Conservation (phyloP, 495 filamentous ascomycete species). For the Hypoxylon lienhwacheense region DNA sequence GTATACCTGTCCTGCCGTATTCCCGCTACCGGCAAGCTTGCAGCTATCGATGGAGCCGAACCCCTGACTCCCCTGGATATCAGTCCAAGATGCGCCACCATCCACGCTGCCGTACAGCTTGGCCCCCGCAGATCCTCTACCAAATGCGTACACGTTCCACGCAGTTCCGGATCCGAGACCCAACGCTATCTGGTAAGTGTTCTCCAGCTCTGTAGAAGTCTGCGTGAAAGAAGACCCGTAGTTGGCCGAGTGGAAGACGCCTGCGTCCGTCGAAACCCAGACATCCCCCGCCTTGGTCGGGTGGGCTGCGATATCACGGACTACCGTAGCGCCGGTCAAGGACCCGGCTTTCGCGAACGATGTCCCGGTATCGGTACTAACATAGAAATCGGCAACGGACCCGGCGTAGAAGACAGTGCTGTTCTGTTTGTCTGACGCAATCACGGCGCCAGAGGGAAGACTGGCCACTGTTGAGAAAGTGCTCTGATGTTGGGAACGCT, state of each 20-base stretch:
- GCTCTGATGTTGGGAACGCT: constrained; percentile 46
- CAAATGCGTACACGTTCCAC: constrained; percentile 56
- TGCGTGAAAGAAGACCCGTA: constrained; percentile 51
- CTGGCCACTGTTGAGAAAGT: constrained; percentile 49
- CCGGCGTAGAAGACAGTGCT: constrained; percentile 57
- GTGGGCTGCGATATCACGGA: constrained; percentile 54
- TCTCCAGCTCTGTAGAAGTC: constrained; percentile 41
- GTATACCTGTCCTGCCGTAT: constrained; percentile 55
- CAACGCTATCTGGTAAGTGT: constrained; percentile 52
- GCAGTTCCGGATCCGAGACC: constrained; percentile 40
- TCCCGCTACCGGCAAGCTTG: constrained; percentile 52
- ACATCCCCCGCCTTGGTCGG: constrained; percentile 55
- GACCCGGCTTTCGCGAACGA: constrained; percentile 46
- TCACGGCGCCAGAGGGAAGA: constrained; percentile 48
- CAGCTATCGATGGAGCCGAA: constrained; percentile 54
- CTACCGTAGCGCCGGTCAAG: constrained; percentile 42
- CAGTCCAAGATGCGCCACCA: constrained; percentile 52
- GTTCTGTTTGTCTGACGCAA: constrained; percentile 57
- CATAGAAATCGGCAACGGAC: constrained; percentile 48
- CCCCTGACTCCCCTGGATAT: constrained; percentile 57
- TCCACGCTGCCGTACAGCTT: constrained; percentile 57
- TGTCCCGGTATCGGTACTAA: constrained; percentile 48
- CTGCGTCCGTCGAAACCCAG: constrained; percentile 55
- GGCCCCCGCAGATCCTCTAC: constrained; percentile 45
- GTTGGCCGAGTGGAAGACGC: constrained; percentile 56